Evolutionary conservation across 495 filamentous ascomycete genomes (phyloP).

Genomic region (Hyaloscypha hepaticicola): DNA sequence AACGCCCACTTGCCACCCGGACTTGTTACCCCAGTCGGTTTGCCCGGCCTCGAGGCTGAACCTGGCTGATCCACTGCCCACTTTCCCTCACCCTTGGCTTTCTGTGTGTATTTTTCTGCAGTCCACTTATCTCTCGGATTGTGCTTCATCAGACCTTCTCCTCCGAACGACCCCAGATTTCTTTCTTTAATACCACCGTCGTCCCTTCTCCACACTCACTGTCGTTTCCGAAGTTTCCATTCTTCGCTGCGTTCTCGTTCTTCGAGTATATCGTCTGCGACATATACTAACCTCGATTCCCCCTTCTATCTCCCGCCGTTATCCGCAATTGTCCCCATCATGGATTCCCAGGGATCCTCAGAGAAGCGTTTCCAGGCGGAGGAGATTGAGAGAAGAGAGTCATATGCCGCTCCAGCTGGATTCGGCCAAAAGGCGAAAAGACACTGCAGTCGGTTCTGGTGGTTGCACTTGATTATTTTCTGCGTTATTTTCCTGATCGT

Average conservation of each 20-base stretch:
- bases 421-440: conserved; percentile 30
- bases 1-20: conserved; percentile 1
- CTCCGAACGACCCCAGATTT: conserved; percentile 18
- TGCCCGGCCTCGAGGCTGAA: conserved; percentile 22
- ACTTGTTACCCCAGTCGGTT: conserved; percentile 22
- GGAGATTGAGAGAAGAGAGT: conserved; percentile 15
- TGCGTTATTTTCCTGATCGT: conserved; percentile 58
- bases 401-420: not conserved
- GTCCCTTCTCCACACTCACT: conserved; percentile 19
- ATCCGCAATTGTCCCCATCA: conserved; percentile 6
- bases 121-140: not conserved
- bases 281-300: not conserved
- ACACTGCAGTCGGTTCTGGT: conserved; percentile 64
- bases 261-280: conserved; percentile 14
- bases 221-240: conserved; percentile 5
- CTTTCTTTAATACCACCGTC: conserved; percentile 19
- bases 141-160: not conserved
- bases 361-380: conserved; percentile 17
- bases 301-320: not conserved
- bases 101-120: not conserved
- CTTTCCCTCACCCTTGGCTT: not conserved
- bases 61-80: not conserved
- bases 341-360: conserved; percentile 5
- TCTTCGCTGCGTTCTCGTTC: not conserved
- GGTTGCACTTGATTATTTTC: conserved; percentile 63